phyloP scores from a whole-genome alignment of 192 early-diverging fungal genomes.

The Thamnidium elegans region DNA sequence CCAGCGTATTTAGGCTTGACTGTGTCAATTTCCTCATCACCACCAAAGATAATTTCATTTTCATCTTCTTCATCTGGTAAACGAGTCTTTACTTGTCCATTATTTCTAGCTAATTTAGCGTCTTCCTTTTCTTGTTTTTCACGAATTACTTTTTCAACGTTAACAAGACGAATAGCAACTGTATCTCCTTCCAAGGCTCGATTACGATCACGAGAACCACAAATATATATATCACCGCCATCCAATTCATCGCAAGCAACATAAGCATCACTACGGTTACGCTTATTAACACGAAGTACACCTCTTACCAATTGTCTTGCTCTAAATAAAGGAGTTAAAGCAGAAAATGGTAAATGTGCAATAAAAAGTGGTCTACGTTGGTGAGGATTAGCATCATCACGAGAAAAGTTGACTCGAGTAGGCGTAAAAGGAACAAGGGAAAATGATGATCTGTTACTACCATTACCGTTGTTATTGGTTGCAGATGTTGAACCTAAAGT shows the following conservation, averaged over 20 bases:
- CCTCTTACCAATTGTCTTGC: constrained; percentile 62
- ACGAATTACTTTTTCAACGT: constrained; percentile 57
- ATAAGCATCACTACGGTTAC: constrained; percentile 84
- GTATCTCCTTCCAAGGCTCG: constrained; percentile 82
- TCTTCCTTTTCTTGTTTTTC: constrained; percentile 58
- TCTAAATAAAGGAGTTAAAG: constrained; percentile 47
- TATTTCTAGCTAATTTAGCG: constrained; percentile 50
- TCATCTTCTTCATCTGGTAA: constrained; percentile 53
- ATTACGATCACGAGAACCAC: constrained; percentile 70
- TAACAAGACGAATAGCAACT: constrained; percentile 69
- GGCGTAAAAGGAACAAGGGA: constrained; percentile 40
- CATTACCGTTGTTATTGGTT: neutral
- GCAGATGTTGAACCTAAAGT: neutral
- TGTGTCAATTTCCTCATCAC: constrained; percentile 51
- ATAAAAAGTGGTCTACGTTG: constrained; percentile 53
- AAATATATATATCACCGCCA: constrained; percentile 76
- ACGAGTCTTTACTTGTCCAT: constrained; percentile 39
- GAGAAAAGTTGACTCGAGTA: constrained; percentile 43
- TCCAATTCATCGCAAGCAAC: constrained; percentile 71
- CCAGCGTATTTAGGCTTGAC: constrained; percentile 56
- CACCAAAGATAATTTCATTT: constrained; percentile 46
- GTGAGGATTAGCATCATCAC: constrained; percentile 46
- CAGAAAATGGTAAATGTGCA: constrained; percentile 54
- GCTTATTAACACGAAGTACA: constrained; percentile 80
- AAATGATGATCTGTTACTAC: constrained; percentile 31